Evolutionary conservation across 768 basidiomycete species (phyloP).

Genomic region (Pulveroboletus frians): DNA sequence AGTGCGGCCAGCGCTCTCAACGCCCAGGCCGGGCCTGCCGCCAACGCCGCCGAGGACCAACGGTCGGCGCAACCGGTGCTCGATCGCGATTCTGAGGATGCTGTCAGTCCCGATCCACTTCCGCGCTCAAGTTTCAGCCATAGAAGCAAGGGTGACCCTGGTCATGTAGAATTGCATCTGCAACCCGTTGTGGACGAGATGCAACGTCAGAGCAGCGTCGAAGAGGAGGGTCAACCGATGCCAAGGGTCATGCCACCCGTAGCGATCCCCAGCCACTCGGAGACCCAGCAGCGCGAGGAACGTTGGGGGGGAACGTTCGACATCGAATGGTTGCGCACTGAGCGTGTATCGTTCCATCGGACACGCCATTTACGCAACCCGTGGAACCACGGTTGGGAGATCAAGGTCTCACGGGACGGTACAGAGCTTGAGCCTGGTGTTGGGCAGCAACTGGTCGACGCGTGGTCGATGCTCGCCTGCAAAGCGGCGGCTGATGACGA

Average conservation of each 20-base stretch:
- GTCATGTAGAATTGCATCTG: constrained; percentile 7
- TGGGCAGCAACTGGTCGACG: constrained; percentile 61
- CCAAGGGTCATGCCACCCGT: not conserved
- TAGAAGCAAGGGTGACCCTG: constrained; percentile 8
- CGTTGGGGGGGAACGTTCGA: constrained; percentile 77
- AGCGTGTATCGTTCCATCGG: constrained; percentile 66
- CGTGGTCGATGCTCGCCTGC: constrained; percentile 49
- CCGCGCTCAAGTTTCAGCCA: constrained; percentile 19
- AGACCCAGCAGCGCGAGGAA: constrained; percentile 21
- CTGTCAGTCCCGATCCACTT: constrained; percentile 27
- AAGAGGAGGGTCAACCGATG: constrained; percentile 13
- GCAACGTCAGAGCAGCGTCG: not conserved
- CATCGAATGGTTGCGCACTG: constrained; percentile 75
- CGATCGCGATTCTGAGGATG: constrained; percentile 31
- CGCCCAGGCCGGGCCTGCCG: not conserved
- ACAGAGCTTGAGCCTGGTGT: constrained; percentile 85
- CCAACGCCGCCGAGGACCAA: constrained; percentile 3
- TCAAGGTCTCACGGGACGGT: constrained; percentile 83
- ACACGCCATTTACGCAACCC: constrained; percentile 82
- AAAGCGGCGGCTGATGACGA: constrained; percentile 2
- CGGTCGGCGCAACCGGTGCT: constrained; percentile 53
- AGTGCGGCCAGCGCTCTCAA: not conserved
- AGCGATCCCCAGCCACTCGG: not conserved
- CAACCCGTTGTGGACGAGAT: constrained; percentile 24
- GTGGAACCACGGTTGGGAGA: constrained; percentile 84